These are phyloP conservation scores for Pseudisothecium myosuroides DNA, from an alignment of 225 moss, liverwort and hornwort genomes.

Conservation along the genomic window DNA sequence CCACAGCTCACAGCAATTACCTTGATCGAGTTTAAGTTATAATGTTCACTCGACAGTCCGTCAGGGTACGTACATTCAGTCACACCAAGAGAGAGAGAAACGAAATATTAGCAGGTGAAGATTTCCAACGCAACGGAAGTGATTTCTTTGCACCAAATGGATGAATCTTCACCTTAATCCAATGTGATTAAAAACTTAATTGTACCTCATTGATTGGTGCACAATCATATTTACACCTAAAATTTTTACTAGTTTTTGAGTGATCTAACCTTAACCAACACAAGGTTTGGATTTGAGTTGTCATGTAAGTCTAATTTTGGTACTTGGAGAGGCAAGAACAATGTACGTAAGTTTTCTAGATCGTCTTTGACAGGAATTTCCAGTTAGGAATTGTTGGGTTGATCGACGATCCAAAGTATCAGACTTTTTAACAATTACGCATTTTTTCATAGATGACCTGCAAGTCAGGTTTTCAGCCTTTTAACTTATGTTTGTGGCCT, in stretches of 20 bases:
- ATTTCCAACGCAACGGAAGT: background rate
- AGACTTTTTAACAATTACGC: background rate
- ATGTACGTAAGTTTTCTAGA: no score
- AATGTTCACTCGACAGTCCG: no score
- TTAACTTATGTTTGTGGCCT: no score
- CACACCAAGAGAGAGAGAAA: background rate
- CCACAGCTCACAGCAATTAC: background rate
- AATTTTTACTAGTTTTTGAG: background rate
- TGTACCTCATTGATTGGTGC: no score
- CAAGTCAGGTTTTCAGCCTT: background rate
- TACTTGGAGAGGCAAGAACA: background rate
- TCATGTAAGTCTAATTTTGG: no score
- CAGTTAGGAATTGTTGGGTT: background rate
- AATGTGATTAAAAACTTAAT: no score
- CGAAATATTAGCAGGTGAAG: background rate
- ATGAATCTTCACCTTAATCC: background rate
- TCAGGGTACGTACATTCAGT: background rate
- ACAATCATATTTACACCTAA: background rate
- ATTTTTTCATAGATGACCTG: no score
- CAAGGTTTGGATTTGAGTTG: no score
- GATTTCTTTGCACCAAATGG: background rate
- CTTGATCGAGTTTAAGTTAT: background rate
- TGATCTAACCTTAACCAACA: background rate
- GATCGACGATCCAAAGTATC: background rate
- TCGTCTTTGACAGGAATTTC: no score